Evolutionary conservation across 2,329 filamentous ascomycete genomes (phyloP), one percentile per base, ranked within the genome.

Genomic region (Conoideocrella luteorostrata): DNA sequence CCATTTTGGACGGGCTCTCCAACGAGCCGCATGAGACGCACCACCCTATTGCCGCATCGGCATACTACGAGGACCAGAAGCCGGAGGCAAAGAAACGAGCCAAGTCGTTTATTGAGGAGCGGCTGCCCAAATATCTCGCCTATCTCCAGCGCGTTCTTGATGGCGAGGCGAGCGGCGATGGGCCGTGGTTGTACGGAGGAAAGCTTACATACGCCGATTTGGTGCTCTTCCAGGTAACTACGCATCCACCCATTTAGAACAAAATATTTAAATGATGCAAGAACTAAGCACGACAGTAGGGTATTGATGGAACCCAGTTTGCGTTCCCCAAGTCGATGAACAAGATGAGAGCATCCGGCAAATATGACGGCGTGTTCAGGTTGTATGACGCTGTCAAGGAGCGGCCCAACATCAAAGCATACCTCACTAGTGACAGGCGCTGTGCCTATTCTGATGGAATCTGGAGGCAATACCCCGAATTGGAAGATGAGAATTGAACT

Each of bases 11-110:
- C 54, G 76, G 76, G 1, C 62, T 90, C 37, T 77, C 77, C 55
- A 80, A 83, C 51, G 86, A 90, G 64, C 61, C 78, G 1, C 86
- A 90, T 58, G 84, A 90, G 53, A 80, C 78, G 21, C 86, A 91
- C 59, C 86, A 91, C 56, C 86, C 86, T 1, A 67, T 88, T 41
- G 71, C 77, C 2, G 56, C 66, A 0, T 57, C 61, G 2, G 58
- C 75, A 4, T 84, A 82, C 59, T 91, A 89, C 54, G 84, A 88
- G 56, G 83, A 89, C 21, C 86, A 91, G 63, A 87, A 83, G 59
- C 66, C 71, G 1, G 86, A 87, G 58, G 71, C 80, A 13, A 64
- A 80, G 56, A 70, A 69, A 46, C 75, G 71, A 48, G 71, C 77
- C 7, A 66, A 66, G 33, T 71, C 80, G 44, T 88, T 81, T 46